phyloP scores from a whole-genome alignment of 768 basidiomycete species.

The Tephrocybe sp. region DNA sequence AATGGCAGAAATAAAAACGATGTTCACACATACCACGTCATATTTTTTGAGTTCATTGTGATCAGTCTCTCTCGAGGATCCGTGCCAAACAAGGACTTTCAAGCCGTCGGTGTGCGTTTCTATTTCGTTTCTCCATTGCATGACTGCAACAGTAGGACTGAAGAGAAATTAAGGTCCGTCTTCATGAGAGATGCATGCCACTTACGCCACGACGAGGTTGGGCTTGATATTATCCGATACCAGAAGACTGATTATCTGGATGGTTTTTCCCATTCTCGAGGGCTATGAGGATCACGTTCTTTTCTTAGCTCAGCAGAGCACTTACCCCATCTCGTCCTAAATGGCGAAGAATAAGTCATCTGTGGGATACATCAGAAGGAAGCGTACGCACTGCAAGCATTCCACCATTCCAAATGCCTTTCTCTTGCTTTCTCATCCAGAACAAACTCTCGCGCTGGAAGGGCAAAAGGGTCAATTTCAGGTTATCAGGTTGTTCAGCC shows the following conservation, averaged over 20 bases:
- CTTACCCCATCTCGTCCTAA: conserved; percentile 91
- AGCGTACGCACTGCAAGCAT: conserved; percentile 75
- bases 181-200: conserved; percentile 7
- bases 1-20: neutral
- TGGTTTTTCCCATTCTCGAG: conserved; percentile 88
- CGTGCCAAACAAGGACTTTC: conserved; percentile 93
- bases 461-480: conserved; percentile 85
- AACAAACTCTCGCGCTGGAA: conserved; percentile 94
- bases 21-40: conserved; percentile 67
- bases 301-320: neutral
- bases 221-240: conserved; percentile 77
- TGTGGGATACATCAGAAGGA: neutral
- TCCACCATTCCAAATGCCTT: conserved; percentile 84
- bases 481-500: conserved; percentile 76
- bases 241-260: conserved; percentile 91
- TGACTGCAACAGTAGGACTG: conserved; percentile 56
- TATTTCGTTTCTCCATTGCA: conserved; percentile 96
- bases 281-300: conserved; percentile 6
- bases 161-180: neutral
- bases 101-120: conserved; percentile 80
- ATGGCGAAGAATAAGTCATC: neutral
- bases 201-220: conserved; percentile 90
- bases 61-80: conserved; percentile 67
- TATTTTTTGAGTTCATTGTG: conserved; percentile 72
- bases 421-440: conserved; percentile 97